Evolutionary conservation across 1,284 basidiomycete genomes (phyloP), one percentile per base, ranked within the genome.

Genomic region (Cutaneotrichosporon cutaneum): DNA sequence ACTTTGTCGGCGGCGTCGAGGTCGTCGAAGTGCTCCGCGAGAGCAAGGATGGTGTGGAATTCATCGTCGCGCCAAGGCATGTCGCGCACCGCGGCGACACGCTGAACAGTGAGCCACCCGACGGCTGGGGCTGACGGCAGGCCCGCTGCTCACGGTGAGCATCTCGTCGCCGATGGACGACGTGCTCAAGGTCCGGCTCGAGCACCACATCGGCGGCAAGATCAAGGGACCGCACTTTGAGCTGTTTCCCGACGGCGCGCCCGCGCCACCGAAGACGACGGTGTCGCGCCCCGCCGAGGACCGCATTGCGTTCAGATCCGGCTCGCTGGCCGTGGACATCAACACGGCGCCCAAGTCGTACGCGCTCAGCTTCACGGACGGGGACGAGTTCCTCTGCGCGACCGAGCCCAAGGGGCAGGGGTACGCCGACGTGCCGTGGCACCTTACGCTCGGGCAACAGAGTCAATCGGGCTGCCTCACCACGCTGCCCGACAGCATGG

Each of bases 81-180:
- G 32, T 62, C 21, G 61, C 53, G 11, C 1, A 24, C 36, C 61
- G 61, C 21, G 57, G 57, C 13, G 56, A 54, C 61, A 62, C 61
- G 10, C 56, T 62, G 21, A 62, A 58, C 36, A 24, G 61, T 62
- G 57, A 55, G 61, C 35, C 10, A 16, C 24, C 86, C 85, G 51
- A 84, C 87, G 56, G 87, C 86, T 32, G 67, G 32, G 5, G 30
- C 60, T 62, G 35, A 62, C 56, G 13, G 2, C 8, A 83, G 84
- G 54, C 85, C 85, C 86, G 9, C 77, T 88, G 1, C 71, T 89
- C 53, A 85, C 81, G 56, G 80, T 89, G 58, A 82, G 82, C 35
- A 80, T 89, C 7, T 82, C 86, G 68, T 87, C 87, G 6, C 88
- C 87, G 0, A 85, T 84, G 2, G 83, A 87, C 69, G 86, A 86